Conservation (phyloP, 2,329 filamentous ascomycete genomes). For the Fusarium siculi region DNA sequence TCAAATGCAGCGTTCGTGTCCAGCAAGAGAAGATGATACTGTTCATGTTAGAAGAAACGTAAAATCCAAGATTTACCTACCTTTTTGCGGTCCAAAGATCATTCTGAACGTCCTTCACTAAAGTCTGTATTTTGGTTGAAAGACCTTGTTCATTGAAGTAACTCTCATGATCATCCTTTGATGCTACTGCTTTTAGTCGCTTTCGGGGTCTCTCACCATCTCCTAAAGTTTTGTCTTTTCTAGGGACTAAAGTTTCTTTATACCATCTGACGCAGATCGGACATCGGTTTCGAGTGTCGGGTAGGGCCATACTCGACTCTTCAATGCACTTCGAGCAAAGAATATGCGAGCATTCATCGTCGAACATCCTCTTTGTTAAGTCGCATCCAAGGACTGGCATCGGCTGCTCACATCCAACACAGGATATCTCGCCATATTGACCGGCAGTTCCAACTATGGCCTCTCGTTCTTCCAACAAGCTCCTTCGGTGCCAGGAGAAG, state of each 20-base stretch:
- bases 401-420: not conserved
- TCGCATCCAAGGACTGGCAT: not conserved
- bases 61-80: accelerated
- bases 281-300: accelerated
- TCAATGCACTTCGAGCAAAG: conserved; percentile 1
- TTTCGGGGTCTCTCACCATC: accelerated
- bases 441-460: not conserved
- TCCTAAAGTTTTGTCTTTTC: no score
- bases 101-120: not conserved
- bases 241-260: accelerated
- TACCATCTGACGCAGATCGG: conserved; percentile 12
- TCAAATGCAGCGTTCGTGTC: conserved; percentile 55
- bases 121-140: not conserved
- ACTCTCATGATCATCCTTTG: not conserved
- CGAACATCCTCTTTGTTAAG: not conserved
- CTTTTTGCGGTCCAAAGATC: conserved; percentile 12
- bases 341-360: not conserved
- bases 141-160: not conserved
- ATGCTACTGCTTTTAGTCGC: accelerated
- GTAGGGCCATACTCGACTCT: not conserved
- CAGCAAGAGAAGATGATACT: conserved; percentile 61
- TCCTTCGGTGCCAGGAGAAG: not conserved
- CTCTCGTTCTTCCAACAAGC: not conserved
- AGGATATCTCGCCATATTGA: not conserved
- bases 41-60: accelerated